Evolutionary conservation across 176 grass and related monocot genomes (phyloP).

Genomic region (Alopecurus myosuroides): DNA sequence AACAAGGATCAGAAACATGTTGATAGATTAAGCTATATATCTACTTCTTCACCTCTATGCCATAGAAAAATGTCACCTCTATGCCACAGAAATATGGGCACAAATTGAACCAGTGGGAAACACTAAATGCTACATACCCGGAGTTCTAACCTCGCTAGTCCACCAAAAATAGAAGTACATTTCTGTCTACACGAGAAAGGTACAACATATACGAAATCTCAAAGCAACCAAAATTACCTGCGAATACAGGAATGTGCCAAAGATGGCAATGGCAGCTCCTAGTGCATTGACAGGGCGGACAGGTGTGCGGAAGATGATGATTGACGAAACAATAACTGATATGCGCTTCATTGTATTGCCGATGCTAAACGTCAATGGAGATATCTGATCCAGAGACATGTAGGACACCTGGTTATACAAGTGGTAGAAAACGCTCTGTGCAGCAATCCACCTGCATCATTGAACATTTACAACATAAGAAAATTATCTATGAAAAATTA

Average conservation of each 20-base stretch:
- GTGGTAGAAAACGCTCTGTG: constrained; percentile 94
- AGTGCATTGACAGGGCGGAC: constrained; percentile 82
- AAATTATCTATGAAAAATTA: not conserved
- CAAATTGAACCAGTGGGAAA: not conserved
- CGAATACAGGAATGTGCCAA: constrained; percentile 93
- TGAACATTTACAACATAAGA: constrained; percentile 20
- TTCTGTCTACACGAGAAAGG: not conserved
- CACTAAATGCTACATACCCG: not conserved
- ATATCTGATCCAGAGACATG: constrained; percentile 91
- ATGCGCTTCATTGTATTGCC: constrained; percentile 99
- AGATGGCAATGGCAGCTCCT: constrained; percentile 86
- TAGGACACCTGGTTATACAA: constrained; percentile 96
- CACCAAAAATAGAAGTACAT: not conserved
- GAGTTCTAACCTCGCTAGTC: not conserved
- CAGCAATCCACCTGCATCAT: constrained; percentile 78
- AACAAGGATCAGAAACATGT: not conserved
- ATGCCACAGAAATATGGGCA: not conserved
- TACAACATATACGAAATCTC: not conserved
- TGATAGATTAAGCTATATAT: not conserved
- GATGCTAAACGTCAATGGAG: constrained; percentile 85
- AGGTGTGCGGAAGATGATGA: constrained; percentile 90
- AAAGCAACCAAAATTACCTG: constrained; percentile 59
- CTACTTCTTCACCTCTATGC: not conserved
- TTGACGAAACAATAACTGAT: constrained; percentile 90
- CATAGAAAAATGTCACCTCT: too few relatives aligned